Percentiles rank a stretch among this genome's conserved stretches.
Conservation (phyloP, 768 basidiomycete species). For the Mycena amicta region DNA sequence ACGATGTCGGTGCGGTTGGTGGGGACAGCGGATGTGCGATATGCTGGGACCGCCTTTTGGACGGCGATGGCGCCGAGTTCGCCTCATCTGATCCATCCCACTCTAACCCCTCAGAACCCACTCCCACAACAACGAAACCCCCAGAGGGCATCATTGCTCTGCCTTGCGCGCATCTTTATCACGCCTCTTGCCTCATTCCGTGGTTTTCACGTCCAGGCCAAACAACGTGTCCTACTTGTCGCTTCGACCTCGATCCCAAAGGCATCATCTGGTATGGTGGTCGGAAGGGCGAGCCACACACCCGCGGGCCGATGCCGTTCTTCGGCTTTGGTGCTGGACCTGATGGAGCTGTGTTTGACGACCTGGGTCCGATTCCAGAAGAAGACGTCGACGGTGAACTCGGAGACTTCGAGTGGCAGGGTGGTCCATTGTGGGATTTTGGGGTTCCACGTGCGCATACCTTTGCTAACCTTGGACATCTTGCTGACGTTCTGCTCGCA, state of each 20-base stretch:
- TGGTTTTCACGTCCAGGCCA: constrained; percentile 82
- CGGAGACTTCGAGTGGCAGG: not conserved
- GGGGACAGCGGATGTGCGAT: constrained; percentile 64
- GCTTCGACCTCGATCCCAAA: constrained; percentile 83
- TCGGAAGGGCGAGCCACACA: constrained; percentile 7
- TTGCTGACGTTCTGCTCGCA: not conserved
- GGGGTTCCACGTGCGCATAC: not conserved
- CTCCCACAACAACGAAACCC: constrained; percentile 21
- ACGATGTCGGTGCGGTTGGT: constrained; percentile 30
- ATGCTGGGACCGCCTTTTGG: constrained; percentile 72
- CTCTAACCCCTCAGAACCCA: constrained; percentile 13
- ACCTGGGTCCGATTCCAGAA: not conserved
- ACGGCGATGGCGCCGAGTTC: constrained; percentile 41
- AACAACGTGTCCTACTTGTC: constrained; percentile 82
- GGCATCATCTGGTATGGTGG: constrained; percentile 42
- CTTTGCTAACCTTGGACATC: not conserved
- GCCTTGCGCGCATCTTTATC: constrained; percentile 83
- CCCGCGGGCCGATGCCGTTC: not conserved
- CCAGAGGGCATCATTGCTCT: constrained; percentile 60
- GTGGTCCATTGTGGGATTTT: constrained; percentile 5
- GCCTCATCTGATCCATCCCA: constrained; percentile 25
- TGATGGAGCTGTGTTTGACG: not conserved
- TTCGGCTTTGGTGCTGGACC: not conserved
- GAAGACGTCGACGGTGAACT: not conserved
- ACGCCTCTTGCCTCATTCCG: constrained; percentile 74